Conservation (phyloP, 768 basidiomycete species). For the Mycena rebaudengoi region DNA sequence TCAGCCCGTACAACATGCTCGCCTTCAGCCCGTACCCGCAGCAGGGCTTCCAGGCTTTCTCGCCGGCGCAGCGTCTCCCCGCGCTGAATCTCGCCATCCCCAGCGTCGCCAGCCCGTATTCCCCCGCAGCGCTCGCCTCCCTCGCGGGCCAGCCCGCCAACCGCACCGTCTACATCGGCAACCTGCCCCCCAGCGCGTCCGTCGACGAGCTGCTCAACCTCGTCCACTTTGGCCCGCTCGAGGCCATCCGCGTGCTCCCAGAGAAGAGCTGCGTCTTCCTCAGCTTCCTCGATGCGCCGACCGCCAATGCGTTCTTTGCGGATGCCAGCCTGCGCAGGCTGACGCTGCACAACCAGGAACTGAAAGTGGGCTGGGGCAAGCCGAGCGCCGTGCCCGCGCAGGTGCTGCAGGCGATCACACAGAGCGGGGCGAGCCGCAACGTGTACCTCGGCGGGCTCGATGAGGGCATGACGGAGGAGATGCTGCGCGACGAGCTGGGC, state of each 20-base stretch:
- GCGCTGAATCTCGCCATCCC: too few species aligned
- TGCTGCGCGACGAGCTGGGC: constrained; percentile 89
- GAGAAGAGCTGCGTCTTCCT: constrained; percentile 99
- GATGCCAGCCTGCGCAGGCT: constrained; percentile 97
- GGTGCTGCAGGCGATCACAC: constrained; percentile 80
- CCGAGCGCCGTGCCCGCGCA: constrained; percentile 87
- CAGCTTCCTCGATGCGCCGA: constrained; percentile 93
- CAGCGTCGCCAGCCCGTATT: too few species aligned
- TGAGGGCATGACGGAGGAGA: constrained; percentile 89
- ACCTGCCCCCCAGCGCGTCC: too few species aligned
- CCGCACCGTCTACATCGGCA: too few species aligned
- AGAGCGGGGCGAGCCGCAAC: constrained; percentile 93
- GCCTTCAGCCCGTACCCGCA: constrained; percentile 66
- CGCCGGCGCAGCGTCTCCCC: too few species aligned
- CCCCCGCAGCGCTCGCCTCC: too few species aligned
- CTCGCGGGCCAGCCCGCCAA: too few species aligned
- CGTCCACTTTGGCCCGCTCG: too few species aligned
- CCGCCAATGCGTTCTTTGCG: constrained; percentile 96
- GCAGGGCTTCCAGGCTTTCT: constrained; percentile 59
- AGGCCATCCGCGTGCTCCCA: constrained; percentile 91
- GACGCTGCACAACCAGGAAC: constrained; percentile 91
- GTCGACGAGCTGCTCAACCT: too few species aligned
- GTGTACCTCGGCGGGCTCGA: constrained; percentile 97
- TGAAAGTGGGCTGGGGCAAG: constrained; percentile 99
- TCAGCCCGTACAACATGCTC: constrained; percentile 79